Conservation (phyloP, 768 basidiomycete genomes). For the Mycena sanguinolenta region DNA sequence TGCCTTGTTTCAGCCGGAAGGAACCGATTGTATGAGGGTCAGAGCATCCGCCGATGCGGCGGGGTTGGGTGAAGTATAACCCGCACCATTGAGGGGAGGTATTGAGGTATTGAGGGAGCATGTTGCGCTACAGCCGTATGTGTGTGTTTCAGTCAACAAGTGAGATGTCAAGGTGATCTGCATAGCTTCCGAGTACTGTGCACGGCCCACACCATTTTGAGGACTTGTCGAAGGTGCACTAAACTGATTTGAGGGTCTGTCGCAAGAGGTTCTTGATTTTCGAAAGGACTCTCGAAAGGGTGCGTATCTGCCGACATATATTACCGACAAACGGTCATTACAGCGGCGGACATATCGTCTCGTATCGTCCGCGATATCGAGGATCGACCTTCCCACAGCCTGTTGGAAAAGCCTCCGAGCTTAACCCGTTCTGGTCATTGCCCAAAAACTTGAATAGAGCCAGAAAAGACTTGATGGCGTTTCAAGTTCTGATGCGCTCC, state of each 20-base stretch:
- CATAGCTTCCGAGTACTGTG: conserved; percentile 20
- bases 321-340: too few relatives aligned
- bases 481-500: conserved; percentile 21
- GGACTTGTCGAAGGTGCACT: background rate
- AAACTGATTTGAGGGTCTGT: too few relatives aligned
- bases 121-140: background rate
- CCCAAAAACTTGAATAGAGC: background rate
- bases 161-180: conserved; percentile 11
- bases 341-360: conserved; percentile 27
- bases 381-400: conserved; percentile 18
- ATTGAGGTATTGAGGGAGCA: background rate
- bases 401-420: background rate
- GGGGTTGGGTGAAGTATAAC: background rate
- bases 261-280: too few relatives aligned
- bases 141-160: conserved; percentile 11
- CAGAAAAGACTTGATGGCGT: conserved; percentile 12
- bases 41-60: background rate
- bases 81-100: background rate
- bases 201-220: conserved; percentile 9
- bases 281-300: too few relatives aligned
- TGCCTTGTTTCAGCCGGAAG: background rate
- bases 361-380: background rate
- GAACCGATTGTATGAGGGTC: background rate
- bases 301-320: too few relatives aligned
- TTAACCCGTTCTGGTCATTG: conserved; percentile 2